Base-by-base conservation (phyloP, 2,329 filamentous ascomycete species). In the Zasmidium angulare region DNA sequence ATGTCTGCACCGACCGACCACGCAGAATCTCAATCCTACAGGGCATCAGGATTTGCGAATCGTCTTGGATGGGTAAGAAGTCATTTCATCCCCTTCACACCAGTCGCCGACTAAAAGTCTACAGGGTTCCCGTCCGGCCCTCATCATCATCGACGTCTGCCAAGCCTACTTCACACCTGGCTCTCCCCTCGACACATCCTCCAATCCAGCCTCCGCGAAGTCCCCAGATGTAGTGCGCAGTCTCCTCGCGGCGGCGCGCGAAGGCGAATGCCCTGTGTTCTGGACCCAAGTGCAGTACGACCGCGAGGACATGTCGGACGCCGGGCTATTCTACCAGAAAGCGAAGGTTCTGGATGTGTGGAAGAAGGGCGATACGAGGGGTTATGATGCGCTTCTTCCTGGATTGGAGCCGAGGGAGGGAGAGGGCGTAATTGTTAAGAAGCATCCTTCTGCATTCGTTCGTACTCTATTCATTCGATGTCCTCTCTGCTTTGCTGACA, bases 111-210 rank as follows among this genome's bases (percentile, higher is more conserved):
- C 3, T n/a, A 14, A 26, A 10, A 40, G 46, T 26, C 49, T 4
- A 21, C 26, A 63, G 62, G 60, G 66, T 46, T n/a, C 56, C 24
- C 61, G 63, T 22, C 66, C 66, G 14, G 66, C 66, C 11, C 63
- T 68, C 22, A 47, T 69, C 4, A 52, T 68, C 14, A 63, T 69
- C 36, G 66, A 69, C 52, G 62, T 69, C 56, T 69, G 66, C 58
- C 52, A 54, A n/a, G 66, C 66, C 14, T 69, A 69, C 59, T 69
- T 66, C 59, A 63, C 60, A 11, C 59, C 63, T 23, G 62, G 62
- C n/a, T 66, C 64, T 7, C 67, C 67, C 12, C 58, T 68, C 0
- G 56, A 68, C 49, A 57, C 54, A 31, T 59, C 59, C 24, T 60
- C 56, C 14, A 68, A 68, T 47, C 64, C 67, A 4, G 58, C 62